phyloP scores from a whole-genome alignment of 768 basidiomycete species.

The Amanita inopinata region DNA sequence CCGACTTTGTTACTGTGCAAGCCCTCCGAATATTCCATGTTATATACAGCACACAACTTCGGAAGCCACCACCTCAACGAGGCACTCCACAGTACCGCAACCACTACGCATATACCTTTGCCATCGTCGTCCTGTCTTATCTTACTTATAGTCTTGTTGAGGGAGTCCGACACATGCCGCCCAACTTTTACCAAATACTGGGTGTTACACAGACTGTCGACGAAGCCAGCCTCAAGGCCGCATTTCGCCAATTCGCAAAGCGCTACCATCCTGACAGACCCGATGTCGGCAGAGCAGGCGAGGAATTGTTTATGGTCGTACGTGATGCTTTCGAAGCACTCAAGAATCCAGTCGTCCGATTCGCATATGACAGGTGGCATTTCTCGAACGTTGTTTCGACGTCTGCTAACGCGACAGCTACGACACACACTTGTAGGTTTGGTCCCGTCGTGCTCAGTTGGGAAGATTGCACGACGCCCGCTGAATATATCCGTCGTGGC shows the following conservation, averaged over 20 bases:
- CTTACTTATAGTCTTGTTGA: constrained; percentile 56
- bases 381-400: constrained; percentile 1
- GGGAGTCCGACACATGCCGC: constrained; percentile 43
- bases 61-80: constrained; percentile 23
- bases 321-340: constrained; percentile 71
- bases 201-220: constrained; percentile 54
- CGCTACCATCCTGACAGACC: constrained; percentile 71
- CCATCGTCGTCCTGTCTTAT: constrained; percentile 55
- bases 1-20: constrained; percentile 47
- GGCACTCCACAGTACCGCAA: constrained; percentile 36
- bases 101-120: constrained; percentile 58
- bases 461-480: constrained; percentile 51
- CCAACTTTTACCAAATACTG: constrained; percentile 76
- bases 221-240: constrained; percentile 55
- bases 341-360: constrained; percentile 66
- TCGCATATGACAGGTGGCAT: constrained; percentile 80
- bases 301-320: constrained; percentile 58
- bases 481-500: constrained; percentile 63
- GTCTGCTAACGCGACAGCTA: constrained; percentile 5
- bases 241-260: constrained; percentile 69
- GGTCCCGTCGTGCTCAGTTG: constrained; percentile 65
- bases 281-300: constrained; percentile 43
- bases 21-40: constrained; percentile 39
- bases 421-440: constrained; percentile 39
- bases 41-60: constrained; percentile 20